Evolutionary conservation across 192 early-diverging fungal genomes (phyloP), one percentile per base, ranked within the genome.

Genomic region (Umbelopsis ramanniana): DNA sequence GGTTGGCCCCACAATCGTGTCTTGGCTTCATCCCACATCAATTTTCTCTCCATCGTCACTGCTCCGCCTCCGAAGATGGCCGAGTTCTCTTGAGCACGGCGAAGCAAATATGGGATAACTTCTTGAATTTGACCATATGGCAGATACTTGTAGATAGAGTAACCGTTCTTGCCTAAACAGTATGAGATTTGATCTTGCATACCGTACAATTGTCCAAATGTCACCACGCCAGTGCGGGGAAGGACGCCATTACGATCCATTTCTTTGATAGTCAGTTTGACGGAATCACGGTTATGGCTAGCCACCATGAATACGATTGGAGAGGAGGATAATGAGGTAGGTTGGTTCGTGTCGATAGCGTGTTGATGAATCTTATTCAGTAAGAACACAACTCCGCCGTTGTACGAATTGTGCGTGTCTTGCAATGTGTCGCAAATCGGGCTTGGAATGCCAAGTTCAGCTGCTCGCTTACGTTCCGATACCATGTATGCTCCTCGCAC

Each of bases 21-120:
- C 55, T 74, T 79, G 71, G 92, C 72, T 76, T 93, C 92, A 48
- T 82, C 76, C 84, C 87, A 85, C 69, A 92, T 74, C 50, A 83
- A 38, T 12, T 72, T 53, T 23, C 86, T 85, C 81, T 93, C 92
- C 33, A 77, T 67, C 29, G 74, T 66, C 55, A 89, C 87, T 38
- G 69, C 37, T 11, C 60, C 74, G 47, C 89, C 87, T 9, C 86
- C 87, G 43, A 95, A 76, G 0, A 97, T 86, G 29, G 91, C 87
- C 9, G 90, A 88, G 87, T 99, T 99, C 80, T 99, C 97, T 82
- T 95, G 93, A 40, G 95, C 97, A 23, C 97, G 89, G 40, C 97
- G 91, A 48, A 96, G 84, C 68, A 99, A 82, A 74, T 96, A 99
- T 6, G 97, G 96, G 77, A 99, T 93, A 48, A 94, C 92, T 71